These are phyloP conservation scores for Xenoacremonium recifei DNA, from an alignment of 2,329 filamentous ascomycete species.

Conservation along the genomic window DNA sequence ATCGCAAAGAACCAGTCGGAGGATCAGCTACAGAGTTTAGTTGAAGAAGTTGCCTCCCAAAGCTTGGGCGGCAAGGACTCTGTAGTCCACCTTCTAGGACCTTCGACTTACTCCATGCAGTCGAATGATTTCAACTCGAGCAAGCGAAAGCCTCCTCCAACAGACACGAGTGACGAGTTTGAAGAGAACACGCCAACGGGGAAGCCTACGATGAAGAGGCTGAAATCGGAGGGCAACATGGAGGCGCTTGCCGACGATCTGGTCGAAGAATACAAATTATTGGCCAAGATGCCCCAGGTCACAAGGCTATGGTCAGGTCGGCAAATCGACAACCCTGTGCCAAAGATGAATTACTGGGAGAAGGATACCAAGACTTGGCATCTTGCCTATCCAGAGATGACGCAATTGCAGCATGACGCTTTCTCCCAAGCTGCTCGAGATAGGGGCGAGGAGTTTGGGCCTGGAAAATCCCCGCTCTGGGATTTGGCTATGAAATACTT, in stretches of 20 bases:
- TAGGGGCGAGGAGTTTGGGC: conserved; percentile 53
- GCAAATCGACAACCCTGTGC: conserved; percentile 56
- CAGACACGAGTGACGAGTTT: conserved; percentile 52
- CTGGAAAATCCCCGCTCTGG: conserved; percentile 53
- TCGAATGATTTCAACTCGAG: conserved; percentile 45
- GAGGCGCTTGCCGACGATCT: conserved; percentile 33
- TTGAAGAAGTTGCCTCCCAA: conserved; percentile 53
- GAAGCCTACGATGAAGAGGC: conserved; percentile 54
- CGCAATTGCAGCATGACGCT: conserved; percentile 54
- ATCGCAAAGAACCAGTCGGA: conserved; percentile 43
- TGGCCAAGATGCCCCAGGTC: conserved; percentile 50
- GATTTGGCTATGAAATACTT: conserved; percentile 58
- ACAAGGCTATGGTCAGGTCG: conserved; percentile 49
- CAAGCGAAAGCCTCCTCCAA: conserved; percentile 52
- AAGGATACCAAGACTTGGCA: conserved; percentile 57
- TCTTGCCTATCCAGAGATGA: conserved; percentile 63
- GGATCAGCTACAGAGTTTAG: conserved; percentile 50
- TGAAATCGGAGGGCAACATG: conserved; percentile 49
- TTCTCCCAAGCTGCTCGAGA: conserved; percentile 52
- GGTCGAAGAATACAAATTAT: conserved; percentile 44
- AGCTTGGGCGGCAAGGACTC: conserved; percentile 51
- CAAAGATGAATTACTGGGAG: conserved; percentile 59
- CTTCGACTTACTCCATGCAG: conserved; percentile 23
- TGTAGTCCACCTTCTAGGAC: conserved; percentile 9
- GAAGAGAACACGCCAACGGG: conserved; percentile 35